Conservation (phyloP, 805 yeast genomes). For the Candida sanyiensis region DNA sequence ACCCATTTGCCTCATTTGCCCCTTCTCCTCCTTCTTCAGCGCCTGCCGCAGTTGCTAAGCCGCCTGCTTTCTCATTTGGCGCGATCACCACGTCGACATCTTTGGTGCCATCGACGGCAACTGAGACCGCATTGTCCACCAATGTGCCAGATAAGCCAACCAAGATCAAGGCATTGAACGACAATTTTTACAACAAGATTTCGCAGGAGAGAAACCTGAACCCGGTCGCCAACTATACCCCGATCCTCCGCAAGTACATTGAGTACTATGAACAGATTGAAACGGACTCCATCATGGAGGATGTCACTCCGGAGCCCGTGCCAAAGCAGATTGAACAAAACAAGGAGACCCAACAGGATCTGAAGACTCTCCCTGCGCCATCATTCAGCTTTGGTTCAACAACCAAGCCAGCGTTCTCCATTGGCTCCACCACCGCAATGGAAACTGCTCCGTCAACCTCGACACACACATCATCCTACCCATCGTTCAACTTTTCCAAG, state of each 20-base stretch:
- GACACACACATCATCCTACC: slow-evolving; percentile 3
- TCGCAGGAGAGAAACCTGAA: slow-evolving; percentile 35
- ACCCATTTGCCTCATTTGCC: slow-evolving; percentile 10
- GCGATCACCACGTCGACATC: slow-evolving; percentile 1
- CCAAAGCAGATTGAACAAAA: slow-evolving; percentile 10
- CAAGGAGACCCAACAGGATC: slow-evolving; percentile 12
- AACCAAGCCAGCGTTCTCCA: slow-evolving; percentile 10
- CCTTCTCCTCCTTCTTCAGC: slow-evolving; percentile 3
- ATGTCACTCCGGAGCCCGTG: slow-evolving; percentile 2
- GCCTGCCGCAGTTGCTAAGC: slow-evolving; percentile 2
- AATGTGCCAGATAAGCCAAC: slow-evolving; percentile 33
- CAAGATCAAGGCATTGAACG: slow-evolving; percentile 61
- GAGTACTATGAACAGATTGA: slow-evolving; percentile 42
- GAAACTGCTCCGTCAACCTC: too few species aligned
- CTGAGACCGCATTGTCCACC: slow-evolving; percentile 9
- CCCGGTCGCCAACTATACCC: slow-evolving; percentile 50
- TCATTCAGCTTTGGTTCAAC: slow-evolving; percentile 16
- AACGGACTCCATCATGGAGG: slow-evolving; percentile 18
- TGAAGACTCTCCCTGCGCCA: slow-evolving; percentile 19
- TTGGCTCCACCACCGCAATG: slow-evolving; percentile 6
- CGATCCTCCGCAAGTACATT: slow-evolving; percentile 52
- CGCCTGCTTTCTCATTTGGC: slow-evolving; percentile 13
- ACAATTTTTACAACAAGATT: slow-evolving; percentile 48
- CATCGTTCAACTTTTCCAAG: slow-evolving; percentile 19
- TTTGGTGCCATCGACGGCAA: slow-evolving; percentile 4